Base-by-base conservation (phyloP, 75 land plant species). In the Picea glauca region DNA sequence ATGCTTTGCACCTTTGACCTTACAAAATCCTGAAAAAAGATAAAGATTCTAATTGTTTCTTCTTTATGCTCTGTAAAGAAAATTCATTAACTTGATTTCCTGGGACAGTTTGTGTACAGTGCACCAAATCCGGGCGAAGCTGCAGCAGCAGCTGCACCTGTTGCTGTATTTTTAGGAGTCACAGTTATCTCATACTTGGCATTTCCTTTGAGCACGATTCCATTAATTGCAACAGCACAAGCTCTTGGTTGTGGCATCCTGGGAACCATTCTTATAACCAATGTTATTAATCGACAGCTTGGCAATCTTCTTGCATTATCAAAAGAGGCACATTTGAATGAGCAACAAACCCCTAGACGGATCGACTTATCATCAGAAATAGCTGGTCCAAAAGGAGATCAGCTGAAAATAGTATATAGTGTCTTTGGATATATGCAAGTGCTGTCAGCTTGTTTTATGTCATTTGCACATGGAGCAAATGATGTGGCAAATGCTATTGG, bases 401-500 rank as follows among this genome's bases (percentile, higher is more conserved):
- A 97, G 81, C 77, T 97, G 56, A 87, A 90, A 80, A 89, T 97
- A 59, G 96, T 95, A 3, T 95, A 97, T 80, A 89, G 98, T 8
- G 90, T 97, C 13, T 97, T 97, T 82, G 99, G 98, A n/a, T 95
- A 95, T 81, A 87, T 97, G 84, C 98, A 97, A 78, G 90, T 97
- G 4, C 77, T 97, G 2, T 97, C 99, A 21, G 98, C 99, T 26
- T 97, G 99, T 79, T 97, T 97, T 85, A 97, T 97, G 98, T 97
- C 99, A n/a, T 97, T 97, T 79, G 99, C 99, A 4, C 99, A 97
- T 65, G 99, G 98, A 1, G 99, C 98, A 32, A 97, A 95, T 73
- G 99, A 97, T 75, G 99, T 97, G 13, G 94, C 99, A 20, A 97
- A 97, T 80, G 99, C 99, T 23, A 97, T 97, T 54, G 99, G 99